Evolutionary conservation across 768 basidiomycete genomes (phyloP), one percentile per base, ranked within the genome.

Genomic region (Collybiopsis luxurians): DNA sequence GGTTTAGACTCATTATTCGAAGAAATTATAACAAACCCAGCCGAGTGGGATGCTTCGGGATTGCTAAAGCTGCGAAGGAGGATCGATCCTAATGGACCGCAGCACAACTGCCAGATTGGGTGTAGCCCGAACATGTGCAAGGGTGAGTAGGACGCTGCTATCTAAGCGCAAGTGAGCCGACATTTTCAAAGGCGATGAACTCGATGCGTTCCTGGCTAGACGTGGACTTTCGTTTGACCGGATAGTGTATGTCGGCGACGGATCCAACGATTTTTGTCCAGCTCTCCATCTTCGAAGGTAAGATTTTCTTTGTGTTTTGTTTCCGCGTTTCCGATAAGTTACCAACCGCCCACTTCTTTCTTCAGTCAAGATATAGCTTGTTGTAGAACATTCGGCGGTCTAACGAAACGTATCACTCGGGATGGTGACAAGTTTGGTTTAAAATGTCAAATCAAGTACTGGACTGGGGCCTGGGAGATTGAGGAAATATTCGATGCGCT

Each of bases 61-160:
- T 76, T 90, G 5, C 84, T 98, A 54, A 83, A 86, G 56, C 73
- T 99, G 46, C 79, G 82, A 28, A 81, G 95, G 13, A 80, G 89
- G 43, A 76, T 98, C 42, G 88, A 87, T 58, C 90, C 92, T 11
- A 62, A 73, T 21, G 90, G 84, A 1, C 85, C 85, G 1, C 93
- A 93, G 58, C 97, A 98, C 69, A 67, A 66, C 6, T 99, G 97
- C 73, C 76, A 75, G 43, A 80, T 96, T 51, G 96, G 96, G 5
- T 99, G 97, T 75, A 86, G 87, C 56, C 83, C 87, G 13, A 98
- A 99, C 77, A 97, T 99, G 95, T 99, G 97, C 79, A 99, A 99
- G 78, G 93, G 92, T 86, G 62, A 53, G 23, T 21, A n/a, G 17
- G 17, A 11, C 24, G 3, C 19, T 3, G 21, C 23, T 12, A 10